These are phyloP conservation scores for Acacia melanoxylon DNA, from an alignment of 306 rosid species.

Conservation along the genomic window DNA sequence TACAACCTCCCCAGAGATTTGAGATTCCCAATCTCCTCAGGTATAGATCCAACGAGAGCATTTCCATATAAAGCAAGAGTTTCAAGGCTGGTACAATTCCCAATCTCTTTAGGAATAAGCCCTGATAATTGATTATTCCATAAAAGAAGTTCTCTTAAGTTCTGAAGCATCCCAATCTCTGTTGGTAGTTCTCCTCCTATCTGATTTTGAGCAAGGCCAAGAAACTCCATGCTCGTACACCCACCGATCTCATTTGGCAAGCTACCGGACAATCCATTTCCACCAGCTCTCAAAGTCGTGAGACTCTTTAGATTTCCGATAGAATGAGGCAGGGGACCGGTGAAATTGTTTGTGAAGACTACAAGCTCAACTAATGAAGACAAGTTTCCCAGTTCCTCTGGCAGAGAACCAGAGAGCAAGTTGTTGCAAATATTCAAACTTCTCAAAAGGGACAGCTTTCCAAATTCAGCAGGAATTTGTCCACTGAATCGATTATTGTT, in stretches of 20 bases:
- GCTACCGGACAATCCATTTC: slow-evolving; percentile 78
- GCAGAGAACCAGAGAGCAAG: slow-evolving; percentile 61
- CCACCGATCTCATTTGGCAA: slow-evolving; percentile 76
- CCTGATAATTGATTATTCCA: slow-evolving; percentile 79
- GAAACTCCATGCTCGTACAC: slow-evolving; percentile 61
- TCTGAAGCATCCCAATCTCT: slow-evolving; percentile 77
- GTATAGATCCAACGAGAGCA: slow-evolving; percentile 64
- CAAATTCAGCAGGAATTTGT: slow-evolving; percentile 65
- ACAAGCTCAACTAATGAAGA: slow-evolving; percentile 69
- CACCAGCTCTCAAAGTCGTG: slow-evolving; percentile 74
- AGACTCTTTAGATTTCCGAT: slow-evolving; percentile 79
- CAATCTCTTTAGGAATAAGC: slow-evolving; percentile 75
- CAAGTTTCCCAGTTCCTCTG: slow-evolving; percentile 77
- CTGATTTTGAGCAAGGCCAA: slow-evolving; percentile 90
- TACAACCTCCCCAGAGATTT: slow-evolving; percentile 68
- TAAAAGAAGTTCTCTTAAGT: slow-evolving; percentile 60
- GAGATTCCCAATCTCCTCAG: slow-evolving; percentile 75
- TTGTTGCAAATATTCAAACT: slow-evolving; percentile 80
- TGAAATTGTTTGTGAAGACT: slow-evolving; percentile 72
- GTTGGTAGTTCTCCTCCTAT: slow-evolving; percentile 75
- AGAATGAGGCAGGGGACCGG: slow-evolving; percentile 75
- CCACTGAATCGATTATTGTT: slow-evolving; percentile 75
- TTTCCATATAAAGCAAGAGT: slow-evolving; percentile 78
- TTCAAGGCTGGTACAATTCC: slow-evolving; percentile 73
- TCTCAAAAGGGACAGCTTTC: slow-evolving; percentile 57